These are phyloP conservation scores for Trypanosoma vivax DNA, from an alignment of 208 protist genomes.

Conservation along the genomic window DNA sequence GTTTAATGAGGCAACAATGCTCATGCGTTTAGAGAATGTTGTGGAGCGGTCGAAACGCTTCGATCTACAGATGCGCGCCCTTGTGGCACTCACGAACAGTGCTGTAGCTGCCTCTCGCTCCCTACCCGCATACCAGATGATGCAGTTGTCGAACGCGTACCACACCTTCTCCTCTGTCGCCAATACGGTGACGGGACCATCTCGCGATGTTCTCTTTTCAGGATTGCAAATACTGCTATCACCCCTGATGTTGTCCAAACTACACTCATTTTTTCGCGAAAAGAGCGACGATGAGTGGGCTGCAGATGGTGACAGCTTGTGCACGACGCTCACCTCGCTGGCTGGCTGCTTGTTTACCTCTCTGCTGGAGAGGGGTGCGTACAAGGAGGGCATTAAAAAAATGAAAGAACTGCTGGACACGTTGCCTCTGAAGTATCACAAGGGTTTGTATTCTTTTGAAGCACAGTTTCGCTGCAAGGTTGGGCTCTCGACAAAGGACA, in stretches of 20 bases:
- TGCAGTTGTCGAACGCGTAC: slow-evolving; percentile 23
- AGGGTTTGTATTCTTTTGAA: slow-evolving; percentile 39
- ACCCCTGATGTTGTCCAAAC: slow-evolving; percentile 7
- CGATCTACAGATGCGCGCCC: slow-evolving; percentile 23
- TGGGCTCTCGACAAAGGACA: slow-evolving; percentile 23
- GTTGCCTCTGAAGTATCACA: slow-evolving; percentile 54
- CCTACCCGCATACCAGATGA: slow-evolving; percentile 8
- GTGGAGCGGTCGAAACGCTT: slow-evolving; percentile 24
- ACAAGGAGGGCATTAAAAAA: slow-evolving; percentile 34
- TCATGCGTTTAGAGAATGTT: slow-evolving; percentile 20
- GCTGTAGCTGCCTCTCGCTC: slow-evolving; percentile 61
- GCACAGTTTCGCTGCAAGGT: slow-evolving; percentile 43
- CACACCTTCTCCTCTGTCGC: slow-evolving; percentile 13
- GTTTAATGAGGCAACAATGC: slow-evolving; percentile 42
- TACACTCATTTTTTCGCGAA: background rate
- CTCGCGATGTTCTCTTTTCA: slow-evolving; percentile 30
- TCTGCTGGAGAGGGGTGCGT: slow-evolving; percentile 21
- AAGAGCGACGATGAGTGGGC: background rate
- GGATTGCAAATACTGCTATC: slow-evolving; percentile 77
- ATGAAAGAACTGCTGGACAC: slow-evolving; percentile 37
- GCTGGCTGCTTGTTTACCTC: slow-evolving; percentile 14
- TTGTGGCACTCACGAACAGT: slow-evolving; percentile 65
- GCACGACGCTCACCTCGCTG: slow-evolving; percentile 9
- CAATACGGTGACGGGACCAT: slow-evolving; percentile 17
- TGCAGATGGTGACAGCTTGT: slow-evolving; percentile 14